Evolutionary conservation across 192 early-diverging fungal species (phyloP).

Genomic region (Paraglomus brasilianum): DNA sequence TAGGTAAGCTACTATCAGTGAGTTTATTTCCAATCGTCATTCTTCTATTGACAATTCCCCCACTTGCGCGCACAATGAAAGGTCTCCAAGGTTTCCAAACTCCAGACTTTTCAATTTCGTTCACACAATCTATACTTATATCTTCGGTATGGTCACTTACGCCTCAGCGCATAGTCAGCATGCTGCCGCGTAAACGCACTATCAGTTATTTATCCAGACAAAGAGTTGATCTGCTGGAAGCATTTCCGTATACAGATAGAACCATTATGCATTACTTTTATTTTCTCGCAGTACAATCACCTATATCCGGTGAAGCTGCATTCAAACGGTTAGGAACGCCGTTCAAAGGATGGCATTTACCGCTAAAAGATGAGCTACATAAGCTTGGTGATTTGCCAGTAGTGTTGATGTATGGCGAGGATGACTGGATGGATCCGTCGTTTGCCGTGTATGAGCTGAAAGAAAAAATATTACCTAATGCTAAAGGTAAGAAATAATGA

Average conservation of each 20-base stretch:
- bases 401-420: conserved; percentile 26
- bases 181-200: conserved; percentile 28
- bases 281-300: conserved; percentile 21
- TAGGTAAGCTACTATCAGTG: conserved; percentile 12
- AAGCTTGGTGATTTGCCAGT: conserved; percentile 22
- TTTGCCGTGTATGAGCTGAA: conserved; percentile 18
- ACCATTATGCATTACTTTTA: conserved; percentile 31
- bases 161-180: conserved; percentile 32
- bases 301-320: conserved; percentile 31
- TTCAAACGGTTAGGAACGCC: conserved; percentile 24
- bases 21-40: neutral
- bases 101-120: conserved; percentile 10
- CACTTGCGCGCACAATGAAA: neutral
- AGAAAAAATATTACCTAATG: conserved; percentile 28
- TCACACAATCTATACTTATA: conserved; percentile 17
- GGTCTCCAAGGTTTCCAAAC: conserved; percentile 32
- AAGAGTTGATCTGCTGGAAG: conserved; percentile 3
- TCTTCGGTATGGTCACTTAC: conserved; percentile 28
- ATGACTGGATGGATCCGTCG: conserved; percentile 33
- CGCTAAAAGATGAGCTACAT: conserved; percentile 23
- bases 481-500: neutral
- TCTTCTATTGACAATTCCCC: neutral
- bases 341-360: conserved; percentile 33
- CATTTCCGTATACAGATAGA: conserved; percentile 26
- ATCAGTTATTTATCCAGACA: conserved; percentile 7